A percentile compares a stretch with the other conserved stretches of the same genome.
phyloP scores from a whole-genome alignment of 106 monocot genomes.

The Dendrobium huoshanense region DNA sequence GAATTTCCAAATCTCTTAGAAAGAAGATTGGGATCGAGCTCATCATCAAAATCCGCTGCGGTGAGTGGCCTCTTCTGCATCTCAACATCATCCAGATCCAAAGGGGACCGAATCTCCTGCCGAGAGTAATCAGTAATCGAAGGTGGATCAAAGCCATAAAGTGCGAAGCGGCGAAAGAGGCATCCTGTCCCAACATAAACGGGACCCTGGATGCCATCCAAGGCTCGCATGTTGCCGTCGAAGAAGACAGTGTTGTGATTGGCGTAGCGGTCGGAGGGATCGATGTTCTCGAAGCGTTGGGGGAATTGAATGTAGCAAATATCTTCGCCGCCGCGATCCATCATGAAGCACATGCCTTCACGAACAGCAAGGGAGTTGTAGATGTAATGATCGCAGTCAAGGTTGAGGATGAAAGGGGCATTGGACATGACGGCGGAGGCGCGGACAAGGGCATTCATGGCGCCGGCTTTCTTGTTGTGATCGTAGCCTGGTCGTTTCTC shows the following conservation, averaged over 20 bases:
- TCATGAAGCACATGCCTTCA: constrained; percentile 31
- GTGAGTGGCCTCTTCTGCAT: constrained; percentile 22
- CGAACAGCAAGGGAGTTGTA: constrained; percentile 23
- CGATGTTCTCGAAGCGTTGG: constrained; percentile 64
- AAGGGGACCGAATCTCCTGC: background rate
- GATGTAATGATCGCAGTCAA: constrained; percentile 30
- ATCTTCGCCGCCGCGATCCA: constrained; percentile 65
- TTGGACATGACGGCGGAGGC: constrained; percentile 67
- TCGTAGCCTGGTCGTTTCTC: constrained; percentile 61
- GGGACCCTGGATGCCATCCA: constrained; percentile 65
- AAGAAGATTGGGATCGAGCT: constrained; percentile 17
- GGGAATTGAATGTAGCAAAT: constrained; percentile 81
- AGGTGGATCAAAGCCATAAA: constrained; percentile 64
- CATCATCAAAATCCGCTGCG: constrained; percentile 26
- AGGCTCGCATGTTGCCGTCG: constrained; percentile 73
- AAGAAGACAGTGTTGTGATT: constrained; percentile 83
- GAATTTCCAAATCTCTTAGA: constrained; percentile 58
- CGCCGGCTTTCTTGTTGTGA: constrained; percentile 78
- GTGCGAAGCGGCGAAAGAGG: constrained; percentile 51
- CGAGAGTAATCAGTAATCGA: constrained; percentile 19
- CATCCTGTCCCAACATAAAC: constrained; percentile 71
- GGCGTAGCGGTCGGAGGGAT: constrained; percentile 75
- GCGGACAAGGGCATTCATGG: constrained; percentile 70
- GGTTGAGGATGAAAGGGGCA: constrained; percentile 64
- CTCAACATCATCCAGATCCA: constrained; percentile 15